Conservation (phyloP, 2,329 filamentous ascomycete species). For the Paecilomyces sp. region DNA sequence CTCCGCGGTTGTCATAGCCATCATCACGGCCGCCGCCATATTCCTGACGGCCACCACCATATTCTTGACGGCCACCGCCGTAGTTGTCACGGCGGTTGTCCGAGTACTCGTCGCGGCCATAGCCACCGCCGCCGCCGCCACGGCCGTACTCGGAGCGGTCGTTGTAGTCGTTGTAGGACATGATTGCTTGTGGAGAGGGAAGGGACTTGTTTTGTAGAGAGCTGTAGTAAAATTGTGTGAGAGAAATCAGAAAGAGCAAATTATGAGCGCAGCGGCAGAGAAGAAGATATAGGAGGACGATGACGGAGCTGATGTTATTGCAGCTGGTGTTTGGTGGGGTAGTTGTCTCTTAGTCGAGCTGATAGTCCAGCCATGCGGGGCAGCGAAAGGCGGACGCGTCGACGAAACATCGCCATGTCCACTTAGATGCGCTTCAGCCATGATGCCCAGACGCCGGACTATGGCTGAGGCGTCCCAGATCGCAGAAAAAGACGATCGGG, state of each 20-base stretch:
- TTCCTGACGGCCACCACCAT: not conserved
- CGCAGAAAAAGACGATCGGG: not conserved
- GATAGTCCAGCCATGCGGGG: not conserved
- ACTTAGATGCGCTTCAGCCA: not conserved
- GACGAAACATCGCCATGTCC: not conserved
- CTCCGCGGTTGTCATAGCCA: not conserved
- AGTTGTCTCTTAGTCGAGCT: not conserved
- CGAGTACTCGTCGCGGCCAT: conserved; percentile 6
- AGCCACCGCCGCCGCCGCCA: conserved; percentile 9
- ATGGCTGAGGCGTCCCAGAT: not conserved
- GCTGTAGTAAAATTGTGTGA: not conserved
- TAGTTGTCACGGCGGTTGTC: conserved; percentile 3
- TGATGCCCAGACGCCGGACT: not conserved
- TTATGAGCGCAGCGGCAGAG: not conserved
- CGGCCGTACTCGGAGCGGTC: conserved; percentile 10
- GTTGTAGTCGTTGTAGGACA: conserved; percentile 11
- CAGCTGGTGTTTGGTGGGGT: not conserved
- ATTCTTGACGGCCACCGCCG: no score
- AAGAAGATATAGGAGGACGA: not conserved
- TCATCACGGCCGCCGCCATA: not conserved
- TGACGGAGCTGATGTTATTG: not conserved
- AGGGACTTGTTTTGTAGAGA: not conserved
- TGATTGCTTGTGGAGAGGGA: not conserved
- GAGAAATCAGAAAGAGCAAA: not conserved
- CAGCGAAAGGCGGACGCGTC: not conserved